Conservation (phyloP, 139 green algal species). For the Microglena sp. region DNA sequence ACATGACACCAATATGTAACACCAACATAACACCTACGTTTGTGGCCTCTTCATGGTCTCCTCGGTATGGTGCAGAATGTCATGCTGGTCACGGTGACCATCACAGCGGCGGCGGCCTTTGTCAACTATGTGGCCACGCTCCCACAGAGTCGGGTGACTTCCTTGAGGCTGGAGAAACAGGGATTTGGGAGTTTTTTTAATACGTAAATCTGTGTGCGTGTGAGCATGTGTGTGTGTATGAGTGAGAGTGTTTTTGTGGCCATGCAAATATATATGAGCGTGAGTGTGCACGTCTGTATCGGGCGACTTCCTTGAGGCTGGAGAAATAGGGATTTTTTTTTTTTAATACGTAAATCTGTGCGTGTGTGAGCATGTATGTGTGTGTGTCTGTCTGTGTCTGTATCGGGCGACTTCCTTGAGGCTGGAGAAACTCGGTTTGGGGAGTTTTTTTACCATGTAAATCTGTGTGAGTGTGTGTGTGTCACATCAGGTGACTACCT, state of each 20-base stretch:
- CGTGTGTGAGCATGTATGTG: neutral
- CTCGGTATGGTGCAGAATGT: no score
- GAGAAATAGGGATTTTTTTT: neutral
- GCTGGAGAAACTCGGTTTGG: slow-evolving; percentile 2
- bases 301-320: no score
- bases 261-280: no score
- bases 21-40: no score
- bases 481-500: no score
- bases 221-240: neutral
- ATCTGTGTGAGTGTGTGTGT: neutral
- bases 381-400: no score
- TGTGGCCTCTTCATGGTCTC: no score
- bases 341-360: neutral
- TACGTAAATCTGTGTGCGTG: neutral
- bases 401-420: slow-evolving; percentile 17
- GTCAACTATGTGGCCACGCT: slow-evolving; percentile 19
- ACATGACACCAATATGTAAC: no score
- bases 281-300: no score
- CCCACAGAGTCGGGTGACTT: slow-evolving; percentile 19
- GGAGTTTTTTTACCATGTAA: neutral
- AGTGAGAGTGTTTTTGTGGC: neutral
- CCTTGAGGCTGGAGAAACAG: slow-evolving; percentile 9
- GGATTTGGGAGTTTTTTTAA: neutral
- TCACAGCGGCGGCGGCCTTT: neutral
- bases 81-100: no score